Evolutionary conservation across 106 monocot genomes (phyloP), one percentile per base, ranked within the genome.

Genomic region (Dactylorhiza incarnata): DNA sequence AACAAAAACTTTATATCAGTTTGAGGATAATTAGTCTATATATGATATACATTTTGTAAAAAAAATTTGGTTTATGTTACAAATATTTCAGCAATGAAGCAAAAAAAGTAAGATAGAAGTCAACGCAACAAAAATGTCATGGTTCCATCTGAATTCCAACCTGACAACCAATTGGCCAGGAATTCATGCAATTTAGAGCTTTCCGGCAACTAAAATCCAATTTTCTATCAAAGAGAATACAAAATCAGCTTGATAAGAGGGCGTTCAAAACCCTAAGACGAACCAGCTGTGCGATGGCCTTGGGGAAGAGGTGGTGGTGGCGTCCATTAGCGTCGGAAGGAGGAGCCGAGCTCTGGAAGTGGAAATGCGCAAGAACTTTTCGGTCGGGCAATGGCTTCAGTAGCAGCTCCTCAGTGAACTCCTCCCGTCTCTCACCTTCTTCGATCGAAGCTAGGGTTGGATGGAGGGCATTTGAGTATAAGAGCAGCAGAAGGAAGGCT

Each of bases 261-360:
- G 23, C 4, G 7, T 49, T 49, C 45, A 69, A 46, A 69, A 6
- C 4, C 4, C 66, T 23, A 72, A 72, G 10, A 7, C 72, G 11
- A 72, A 92, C 95, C 86, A 97, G 78, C 80, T 97, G 96, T 10
- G 93, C 83, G 66, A 94, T 89, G 72, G 93, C 86, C 83, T 96
- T 97, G 78, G 96, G 96, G 83, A 97, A 97, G 78, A 97, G 73
- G 52, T 77, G 84, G 66, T 97, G 97, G 78, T 97, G 97, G 68
- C 81, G 82, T 10, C 93, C 93, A 48, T 84, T 85, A 70, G 81
- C 54, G n/a, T 62, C 48, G 4, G 89, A 87, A 3, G 84, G 74
- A n/a, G 89, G 82, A 8, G 91, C 82, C 6, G 50, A 59, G 75
- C 78, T 91, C 80, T 85, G 76, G 78, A 97, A 97, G 80, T 94